phyloP scores from a whole-genome alignment of 2,329 filamentous ascomycete genomes.

The Scedosporium aurantiacum region DNA sequence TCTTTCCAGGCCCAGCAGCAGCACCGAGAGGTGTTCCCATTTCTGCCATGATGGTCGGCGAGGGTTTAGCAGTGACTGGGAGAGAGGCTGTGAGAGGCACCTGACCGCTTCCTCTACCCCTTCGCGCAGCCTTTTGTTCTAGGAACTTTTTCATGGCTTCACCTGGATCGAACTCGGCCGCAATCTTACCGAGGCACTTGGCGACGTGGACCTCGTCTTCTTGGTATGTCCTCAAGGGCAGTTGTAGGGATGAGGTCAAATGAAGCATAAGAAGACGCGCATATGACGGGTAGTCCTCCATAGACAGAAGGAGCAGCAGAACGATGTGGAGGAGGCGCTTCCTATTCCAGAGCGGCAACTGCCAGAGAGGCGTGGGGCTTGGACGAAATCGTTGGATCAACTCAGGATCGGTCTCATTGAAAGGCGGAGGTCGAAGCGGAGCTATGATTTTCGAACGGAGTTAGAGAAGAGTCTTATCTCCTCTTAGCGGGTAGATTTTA shows the following conservation, averaged over 20 bases:
- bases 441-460: conserved; percentile 12
- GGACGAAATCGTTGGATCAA: conserved; percentile 45
- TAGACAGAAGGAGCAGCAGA: conserved; percentile 60
- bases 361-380: conserved; percentile 47
- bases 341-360: conserved; percentile 48
- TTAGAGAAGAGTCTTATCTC: neutral
- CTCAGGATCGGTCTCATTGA: conserved; percentile 31
- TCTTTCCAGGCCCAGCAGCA: conserved; percentile 36
- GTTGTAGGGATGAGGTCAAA: conserved; percentile 58
- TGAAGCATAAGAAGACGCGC: conserved; percentile 62
- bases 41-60: neutral
- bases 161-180: conserved; percentile 31
- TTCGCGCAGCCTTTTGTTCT: conserved; percentile 4
- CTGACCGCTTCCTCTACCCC: neutral
- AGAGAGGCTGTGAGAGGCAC: neutral
- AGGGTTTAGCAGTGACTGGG: neutral
- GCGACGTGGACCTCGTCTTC: conserved; percentile 68
- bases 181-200: conserved; percentile 60
- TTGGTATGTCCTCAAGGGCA: conserved; percentile 53
- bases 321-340: conserved; percentile 60
- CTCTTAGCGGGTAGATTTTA: neutral
- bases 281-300: conserved; percentile 67
- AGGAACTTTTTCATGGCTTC: conserved; percentile 16
- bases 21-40: neutral
- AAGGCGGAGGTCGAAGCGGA: conserved; percentile 28